These are phyloP conservation scores for Zymoseptoria tritici DNA, from an alignment of 2,329 filamentous ascomycete genomes.

Conservation along the genomic window DNA sequence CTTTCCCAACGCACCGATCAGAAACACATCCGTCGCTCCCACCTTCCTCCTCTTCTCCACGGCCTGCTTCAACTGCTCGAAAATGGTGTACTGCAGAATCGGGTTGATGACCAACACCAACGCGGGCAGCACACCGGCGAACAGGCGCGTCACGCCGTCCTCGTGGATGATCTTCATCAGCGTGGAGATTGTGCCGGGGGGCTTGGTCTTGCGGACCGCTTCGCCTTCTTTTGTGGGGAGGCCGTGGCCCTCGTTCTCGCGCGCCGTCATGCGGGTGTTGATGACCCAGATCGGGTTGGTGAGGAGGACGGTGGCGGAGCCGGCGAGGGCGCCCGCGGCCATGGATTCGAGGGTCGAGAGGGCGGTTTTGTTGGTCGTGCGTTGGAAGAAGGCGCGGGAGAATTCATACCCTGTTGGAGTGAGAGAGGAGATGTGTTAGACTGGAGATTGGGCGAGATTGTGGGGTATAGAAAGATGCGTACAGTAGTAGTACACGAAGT, in stretches of 20 bases:
- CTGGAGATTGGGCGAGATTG: not conserved
- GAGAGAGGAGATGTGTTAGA: not conserved
- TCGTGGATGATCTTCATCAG: slow-evolving; percentile 71
- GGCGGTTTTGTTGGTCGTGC: slow-evolving; percentile 65
- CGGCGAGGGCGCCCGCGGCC: slow-evolving; percentile 88
- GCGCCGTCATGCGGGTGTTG: slow-evolving; percentile 96
- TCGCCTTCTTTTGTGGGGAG: slow-evolving; percentile 33
- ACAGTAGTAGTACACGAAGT: slow-evolving; percentile 99
- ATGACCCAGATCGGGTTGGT: slow-evolving; percentile 99
- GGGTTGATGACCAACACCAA: slow-evolving; percentile 95
- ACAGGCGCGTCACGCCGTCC: slow-evolving; percentile 78
- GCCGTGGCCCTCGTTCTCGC: slow-evolving; percentile 51
- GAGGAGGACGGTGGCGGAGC: slow-evolving; percentile 85
- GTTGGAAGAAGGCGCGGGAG: slow-evolving; percentile 80
- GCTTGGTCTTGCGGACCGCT: slow-evolving; percentile 41
- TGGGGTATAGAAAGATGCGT: slow-evolving; percentile 8
- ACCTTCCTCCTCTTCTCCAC: slow-evolving; percentile 71
- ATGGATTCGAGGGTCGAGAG: slow-evolving; percentile 90
- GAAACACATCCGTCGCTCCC: slow-evolving; percentile 79
- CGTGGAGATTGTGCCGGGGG: slow-evolving; percentile 71
- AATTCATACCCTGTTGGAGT: slow-evolving; percentile 71
- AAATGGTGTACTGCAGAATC: slow-evolving; percentile 96
- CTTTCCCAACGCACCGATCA: slow-evolving; percentile 88
- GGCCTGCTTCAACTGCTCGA: slow-evolving; percentile 93
- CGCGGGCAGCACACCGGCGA: slow-evolving; percentile 86